These are phyloP conservation scores for Recurvomyces mirabilis DNA, from an alignment of 495 filamentous ascomycete species.

Conservation along the genomic window DNA sequence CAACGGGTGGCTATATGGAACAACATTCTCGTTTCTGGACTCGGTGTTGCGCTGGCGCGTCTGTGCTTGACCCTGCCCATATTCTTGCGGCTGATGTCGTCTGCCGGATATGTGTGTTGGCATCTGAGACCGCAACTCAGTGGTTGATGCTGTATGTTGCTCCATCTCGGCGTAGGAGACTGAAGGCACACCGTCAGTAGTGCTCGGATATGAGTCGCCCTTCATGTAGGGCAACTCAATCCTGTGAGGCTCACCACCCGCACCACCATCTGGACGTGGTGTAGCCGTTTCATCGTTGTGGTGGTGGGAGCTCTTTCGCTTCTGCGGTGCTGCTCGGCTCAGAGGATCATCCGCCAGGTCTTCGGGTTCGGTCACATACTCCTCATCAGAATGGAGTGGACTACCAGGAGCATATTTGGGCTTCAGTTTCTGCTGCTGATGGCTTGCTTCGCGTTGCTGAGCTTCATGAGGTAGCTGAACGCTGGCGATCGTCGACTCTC, in stretches of 20 bases:
- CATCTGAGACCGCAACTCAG: neutral
- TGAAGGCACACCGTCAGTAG: slow-evolving; percentile 17
- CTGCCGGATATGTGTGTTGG: neutral
- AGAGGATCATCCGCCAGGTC: neutral
- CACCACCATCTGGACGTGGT: too few species aligned
- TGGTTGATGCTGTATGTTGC: too few species aligned
- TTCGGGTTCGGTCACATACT: neutral
- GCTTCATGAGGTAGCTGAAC: neutral
- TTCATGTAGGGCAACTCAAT: slow-evolving; percentile 2
- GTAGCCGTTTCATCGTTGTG: too few species aligned
- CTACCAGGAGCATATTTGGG: neutral
- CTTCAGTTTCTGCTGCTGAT: neutral
- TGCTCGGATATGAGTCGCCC: slow-evolving; percentile 21
- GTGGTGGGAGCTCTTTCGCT: neutral
- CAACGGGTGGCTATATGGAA: too few species aligned
- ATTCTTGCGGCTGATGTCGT: too few species aligned
- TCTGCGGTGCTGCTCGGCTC: neutral
- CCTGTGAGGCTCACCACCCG: neutral
- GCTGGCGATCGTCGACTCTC: slow-evolving; percentile 19
- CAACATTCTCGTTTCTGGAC: too few species aligned
- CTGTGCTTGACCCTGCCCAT: too few species aligned
- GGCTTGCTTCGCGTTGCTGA: too few species aligned
- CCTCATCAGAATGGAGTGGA: neutral
- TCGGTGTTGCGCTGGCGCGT: too few species aligned
- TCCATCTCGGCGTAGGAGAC: too few species aligned